Base-by-base conservation (phyloP, 2,329 filamentous ascomycete species). In the Colletotrichum costaricense region DNA sequence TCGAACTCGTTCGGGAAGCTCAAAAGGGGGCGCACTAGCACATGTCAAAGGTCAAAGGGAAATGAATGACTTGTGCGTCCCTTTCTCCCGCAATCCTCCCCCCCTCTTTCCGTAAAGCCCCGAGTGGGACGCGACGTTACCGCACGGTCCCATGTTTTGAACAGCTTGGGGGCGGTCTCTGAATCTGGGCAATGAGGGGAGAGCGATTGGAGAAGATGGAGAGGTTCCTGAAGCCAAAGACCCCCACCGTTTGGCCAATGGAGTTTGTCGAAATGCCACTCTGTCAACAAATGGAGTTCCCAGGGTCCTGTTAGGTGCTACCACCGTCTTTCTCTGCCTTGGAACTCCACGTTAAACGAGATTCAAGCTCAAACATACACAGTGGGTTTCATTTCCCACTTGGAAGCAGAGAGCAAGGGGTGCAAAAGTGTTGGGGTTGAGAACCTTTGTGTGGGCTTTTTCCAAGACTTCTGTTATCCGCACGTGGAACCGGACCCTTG, bases 391-490 rank as follows among this genome's bases (percentile, higher is more conserved):
- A 71, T 62, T 62, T 35, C 71, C 71, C 35, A 16, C 52, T 28
- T 7, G 24, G 69, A 70, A 22, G 14, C 46, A 52, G 35, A 59
- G 55, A 42, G 33, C 59, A 70, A 56, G 71, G 70, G 62, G 59
- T 49, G 42, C 26, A 64, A 73, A 73, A 73, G 67, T 71, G 71
- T 73, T 73, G 67, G 71, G 71, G 60, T 73, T 73, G 67, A 71
- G 71, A 55, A 35, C 30, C 49, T 58, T 26, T 35, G 12, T 63
- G 65, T 72, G 65, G 67, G n/a, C 35, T 9, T 60, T 52, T 70
- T 26, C 66, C 52, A 73, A 56, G 24, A 67, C 26, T 62, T 38
- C 54, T 57, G 46, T 49, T 52, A 55, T 57, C 46, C 71, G 56
- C 35, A 54, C 67, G 67, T 73, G 71, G 71, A 57, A 56, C 67